Conservation (phyloP, 2,329 filamentous ascomycete genomes). For the Ophiostoma australiae region DNA sequence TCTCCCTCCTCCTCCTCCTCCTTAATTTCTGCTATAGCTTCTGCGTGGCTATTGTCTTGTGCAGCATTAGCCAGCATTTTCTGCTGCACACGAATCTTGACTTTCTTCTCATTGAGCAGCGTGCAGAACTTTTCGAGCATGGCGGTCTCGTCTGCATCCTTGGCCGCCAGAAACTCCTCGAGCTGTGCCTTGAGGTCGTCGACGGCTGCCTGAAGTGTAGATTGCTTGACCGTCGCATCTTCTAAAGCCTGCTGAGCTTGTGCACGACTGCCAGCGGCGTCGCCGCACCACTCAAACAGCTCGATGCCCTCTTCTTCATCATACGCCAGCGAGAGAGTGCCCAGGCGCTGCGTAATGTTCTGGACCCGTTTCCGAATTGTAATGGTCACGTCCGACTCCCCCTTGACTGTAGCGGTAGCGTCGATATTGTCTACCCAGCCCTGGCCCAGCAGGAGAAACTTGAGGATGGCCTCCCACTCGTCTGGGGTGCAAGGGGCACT, state of each 20-base stretch:
- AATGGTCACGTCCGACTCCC: constrained; percentile 52
- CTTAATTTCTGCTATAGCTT: constrained; percentile 29
- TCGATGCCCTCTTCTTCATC: constrained; percentile 56
- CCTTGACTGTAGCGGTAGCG: constrained; percentile 53
- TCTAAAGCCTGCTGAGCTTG: constrained; percentile 43
- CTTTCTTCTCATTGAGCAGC: constrained; percentile 73
- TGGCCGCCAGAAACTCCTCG: constrained; percentile 60
- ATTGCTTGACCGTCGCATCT: constrained; percentile 39
- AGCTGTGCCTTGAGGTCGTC: constrained; percentile 57
- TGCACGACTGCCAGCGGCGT: constrained; percentile 48
- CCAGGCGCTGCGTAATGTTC: constrained; percentile 71
- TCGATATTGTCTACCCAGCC: constrained; percentile 52
- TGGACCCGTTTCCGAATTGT: constrained; percentile 61
- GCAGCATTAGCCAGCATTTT: constrained; percentile 44
- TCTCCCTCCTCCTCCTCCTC: constrained; percentile 26
- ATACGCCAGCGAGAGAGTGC: constrained; percentile 54
- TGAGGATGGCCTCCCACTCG: constrained; percentile 64
- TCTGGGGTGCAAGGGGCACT: constrained; percentile 51
- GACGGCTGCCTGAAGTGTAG: constrained; percentile 52
- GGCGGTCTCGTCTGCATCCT: constrained; percentile 60
- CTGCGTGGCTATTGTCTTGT: neutral
- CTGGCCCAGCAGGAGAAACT: constrained; percentile 49
- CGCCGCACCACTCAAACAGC: constrained; percentile 65
- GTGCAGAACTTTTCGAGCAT: constrained; percentile 65
- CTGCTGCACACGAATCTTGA: constrained; percentile 71